Evolutionary conservation across 768 basidiomycete genomes (phyloP), one percentile per base, ranked within the genome.

Genomic region (Candolleomyces eurysporus): DNA sequence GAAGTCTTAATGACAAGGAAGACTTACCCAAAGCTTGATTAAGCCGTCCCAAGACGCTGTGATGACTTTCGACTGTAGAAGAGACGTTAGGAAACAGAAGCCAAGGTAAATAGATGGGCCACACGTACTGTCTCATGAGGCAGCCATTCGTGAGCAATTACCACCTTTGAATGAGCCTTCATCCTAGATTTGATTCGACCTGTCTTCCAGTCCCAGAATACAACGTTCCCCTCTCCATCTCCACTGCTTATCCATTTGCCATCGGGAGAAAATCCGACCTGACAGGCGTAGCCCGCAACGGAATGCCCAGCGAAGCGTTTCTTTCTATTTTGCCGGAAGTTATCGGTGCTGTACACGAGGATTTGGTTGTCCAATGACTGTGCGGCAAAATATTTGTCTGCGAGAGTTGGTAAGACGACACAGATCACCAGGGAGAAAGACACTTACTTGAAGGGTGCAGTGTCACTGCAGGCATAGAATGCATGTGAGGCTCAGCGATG

Each of bases 181-280:
- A 98, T 75, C 43, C 93, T 81, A 59, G 91, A 94, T 77, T 96
- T 93, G 73, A 98, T 95, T 64, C 93, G 87, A 1, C 95, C 92
- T n/a, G 90, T 96, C 78, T 97, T 98, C 92, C 94, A 99, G 73
- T 98, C 97, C 97, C 97, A 99, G 75, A 98, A 96, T 3, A 98
- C 91, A 48, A 99, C 82, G 72, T 97, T 95, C 9, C 97, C 97
- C 66, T 90, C 88, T 10, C 92, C 92, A 68, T 98, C 96, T 31
- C 97, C 97, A 61, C 94, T 96, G 69, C 93, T 96, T 68, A 99
- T 91, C 91, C 94, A 98, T 74, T 94, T 94, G 2, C 97, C 97
- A 72, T 99, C 97, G 1, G 97, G 95, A 17, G 96, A 97, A 76
- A 99, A 99, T 30, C 93, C 96, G 36, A 98, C 89, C 69, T 95